phyloP scores from a whole-genome alignment of 305 asterid genomes.

The Fraxinus greggii region DNA sequence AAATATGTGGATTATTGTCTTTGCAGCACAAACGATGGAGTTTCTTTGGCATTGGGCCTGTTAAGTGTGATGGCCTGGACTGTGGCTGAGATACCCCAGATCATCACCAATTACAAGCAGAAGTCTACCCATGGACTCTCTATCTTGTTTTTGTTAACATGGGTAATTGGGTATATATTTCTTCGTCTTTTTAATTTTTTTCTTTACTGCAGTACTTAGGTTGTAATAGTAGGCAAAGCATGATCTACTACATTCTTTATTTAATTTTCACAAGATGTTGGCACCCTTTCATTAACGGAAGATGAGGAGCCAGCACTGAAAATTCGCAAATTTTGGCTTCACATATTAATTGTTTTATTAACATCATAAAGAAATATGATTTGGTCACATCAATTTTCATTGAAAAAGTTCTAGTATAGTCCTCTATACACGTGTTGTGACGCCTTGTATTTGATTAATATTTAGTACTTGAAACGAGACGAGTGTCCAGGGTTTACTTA shows the following conservation, averaged over 20 bases:
- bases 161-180: conserved; percentile 50
- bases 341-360: neutral
- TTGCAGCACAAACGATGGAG: conserved; percentile 36
- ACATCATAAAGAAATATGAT: neutral
- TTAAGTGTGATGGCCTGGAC: conserved; percentile 59
- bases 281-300: neutral
- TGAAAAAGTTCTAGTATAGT: neutral
- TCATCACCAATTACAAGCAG: conserved; percentile 48
- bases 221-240: neutral
- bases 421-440: neutral
- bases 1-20: conserved; percentile 33
- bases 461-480: neutral
- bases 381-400: neutral
- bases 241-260: neutral
- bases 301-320: neutral
- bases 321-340: neutral
- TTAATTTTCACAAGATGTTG: neutral
- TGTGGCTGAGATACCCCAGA: conserved; percentile 68
- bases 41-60: conserved; percentile 46
- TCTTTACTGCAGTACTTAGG: neutral
- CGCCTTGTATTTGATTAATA: neutral
- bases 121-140: conserved; percentile 63
- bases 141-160: conserved; percentile 46
- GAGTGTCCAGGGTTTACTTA: neutral
- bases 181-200: neutral